phyloP scores from a whole-genome alignment of 2,329 filamentous ascomycete species.

The Botrytis paeoniae region DNA sequence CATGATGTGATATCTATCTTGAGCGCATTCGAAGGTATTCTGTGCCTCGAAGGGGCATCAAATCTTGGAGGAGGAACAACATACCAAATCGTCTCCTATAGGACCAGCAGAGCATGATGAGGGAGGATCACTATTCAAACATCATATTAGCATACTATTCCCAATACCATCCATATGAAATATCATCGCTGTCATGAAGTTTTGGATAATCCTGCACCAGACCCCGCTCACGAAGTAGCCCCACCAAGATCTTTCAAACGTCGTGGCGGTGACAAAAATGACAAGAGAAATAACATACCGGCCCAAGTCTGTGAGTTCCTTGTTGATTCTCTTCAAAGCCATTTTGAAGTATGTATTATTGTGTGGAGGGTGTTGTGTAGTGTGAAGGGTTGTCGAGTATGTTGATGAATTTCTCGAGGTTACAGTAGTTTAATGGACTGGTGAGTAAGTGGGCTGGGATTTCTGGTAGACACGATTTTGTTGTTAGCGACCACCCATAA shows the following conservation, averaged over 20 bases:
- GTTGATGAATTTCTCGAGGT: slow-evolving; percentile 31
- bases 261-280: slow-evolving; percentile 24
- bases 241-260: slow-evolving; percentile 28
- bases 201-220: slow-evolving; percentile 38
- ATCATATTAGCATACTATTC: slow-evolving; percentile 29
- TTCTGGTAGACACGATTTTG: slow-evolving; percentile 19
- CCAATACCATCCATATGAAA: slow-evolving; percentile 6
- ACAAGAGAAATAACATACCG: slow-evolving; percentile 57
- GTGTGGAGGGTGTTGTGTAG: slow-evolving; percentile 27
- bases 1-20: slow-evolving; percentile 24
- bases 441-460: slow-evolving; percentile 26
- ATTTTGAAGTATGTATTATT: slow-evolving; percentile 46
- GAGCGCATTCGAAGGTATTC: slow-evolving; percentile 28
- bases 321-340: slow-evolving; percentile 93
- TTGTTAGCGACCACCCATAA: slow-evolving; percentile 31
- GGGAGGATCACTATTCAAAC: slow-evolving; percentile 75
- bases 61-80: slow-evolving; percentile 40
- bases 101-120: slow-evolving; percentile 98
- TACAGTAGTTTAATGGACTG: slow-evolving; percentile 29
- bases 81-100: slow-evolving; percentile 95
- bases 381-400: slow-evolving; percentile 17
- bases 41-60: slow-evolving; percentile 22
- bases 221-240: slow-evolving; percentile 37
- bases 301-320: slow-evolving; percentile 86
- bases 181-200: slow-evolving; percentile 25